phyloP scores from a whole-genome alignment of 768 basidiomycete genomes.

The Podaxis mareebaensis region DNA sequence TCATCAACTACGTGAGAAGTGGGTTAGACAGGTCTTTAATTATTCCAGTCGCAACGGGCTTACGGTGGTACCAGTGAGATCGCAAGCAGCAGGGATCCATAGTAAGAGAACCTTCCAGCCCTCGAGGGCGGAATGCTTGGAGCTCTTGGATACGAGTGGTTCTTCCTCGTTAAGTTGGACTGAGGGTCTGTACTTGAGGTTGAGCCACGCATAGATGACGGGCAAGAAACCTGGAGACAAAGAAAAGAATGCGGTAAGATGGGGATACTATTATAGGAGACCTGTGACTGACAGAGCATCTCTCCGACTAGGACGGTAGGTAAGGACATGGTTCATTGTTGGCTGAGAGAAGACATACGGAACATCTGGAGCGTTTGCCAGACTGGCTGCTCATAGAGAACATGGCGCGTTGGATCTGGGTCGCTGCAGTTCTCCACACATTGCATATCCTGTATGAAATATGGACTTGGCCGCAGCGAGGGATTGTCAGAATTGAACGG shows the following conservation, averaged over 20 bases:
- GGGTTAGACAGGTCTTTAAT: conserved; percentile 29
- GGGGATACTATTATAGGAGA: conserved; percentile 7
- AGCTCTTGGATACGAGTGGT: conserved; percentile 26
- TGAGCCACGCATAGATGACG: conserved; percentile 70
- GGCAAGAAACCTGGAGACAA: conserved; percentile 74
- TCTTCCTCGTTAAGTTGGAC: conserved; percentile 55
- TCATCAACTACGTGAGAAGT: conserved; percentile 66
- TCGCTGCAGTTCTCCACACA: conserved; percentile 91
- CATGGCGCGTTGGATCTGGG: conserved; percentile 55
- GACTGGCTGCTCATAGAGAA: conserved; percentile 93
- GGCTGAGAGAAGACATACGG: conserved; percentile 48
- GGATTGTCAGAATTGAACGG: conserved; percentile 21
- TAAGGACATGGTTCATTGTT: conserved; percentile 27
- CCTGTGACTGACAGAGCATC: conserved; percentile 75
- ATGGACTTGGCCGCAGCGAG: conserved; percentile 7
- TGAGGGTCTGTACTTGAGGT: conserved; percentile 39
- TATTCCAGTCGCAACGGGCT: conserved; percentile 31
- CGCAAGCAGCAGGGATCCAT: conserved; percentile 88
- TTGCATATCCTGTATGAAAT: conserved; percentile 80
- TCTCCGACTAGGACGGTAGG: conserved; percentile 73
- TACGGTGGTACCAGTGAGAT: conserved; percentile 89
- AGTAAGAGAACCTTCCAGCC: conserved; percentile 76
- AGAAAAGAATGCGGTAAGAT: conserved; percentile 21
- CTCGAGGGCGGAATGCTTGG: conserved; percentile 41
- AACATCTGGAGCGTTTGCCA: conserved; percentile 94